Conservation (phyloP, 305 asterid species). For the Rubia balearica region DNA sequence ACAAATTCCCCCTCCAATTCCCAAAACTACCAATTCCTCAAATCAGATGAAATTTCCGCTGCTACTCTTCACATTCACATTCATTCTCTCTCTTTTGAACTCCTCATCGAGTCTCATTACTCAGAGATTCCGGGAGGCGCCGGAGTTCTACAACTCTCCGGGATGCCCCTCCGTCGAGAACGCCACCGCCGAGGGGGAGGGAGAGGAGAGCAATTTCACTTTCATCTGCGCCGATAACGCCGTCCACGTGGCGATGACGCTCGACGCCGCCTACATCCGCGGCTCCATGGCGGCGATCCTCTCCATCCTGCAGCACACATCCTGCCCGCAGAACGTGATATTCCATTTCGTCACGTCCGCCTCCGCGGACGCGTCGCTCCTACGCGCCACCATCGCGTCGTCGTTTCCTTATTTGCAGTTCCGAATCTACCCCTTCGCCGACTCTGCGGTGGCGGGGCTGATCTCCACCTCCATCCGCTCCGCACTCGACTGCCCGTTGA, state of each 20-base stretch:
- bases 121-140: slow-evolving; percentile 68
- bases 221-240: slow-evolving; percentile 41
- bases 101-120: slow-evolving; percentile 23
- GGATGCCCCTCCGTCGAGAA: slow-evolving; percentile 40
- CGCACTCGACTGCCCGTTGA: slow-evolving; percentile 83
- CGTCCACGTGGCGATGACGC: slow-evolving; percentile 83
- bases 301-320: slow-evolving; percentile 71
- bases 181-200: background rate
- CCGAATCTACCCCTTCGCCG: slow-evolving; percentile 50
- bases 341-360: slow-evolving; percentile 76
- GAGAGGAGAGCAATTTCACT: background rate
- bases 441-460: slow-evolving; percentile 48
- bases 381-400: slow-evolving; percentile 41
- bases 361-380: slow-evolving; percentile 36
- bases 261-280: slow-evolving; percentile 72
- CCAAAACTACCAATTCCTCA: slow-evolving; percentile 16
- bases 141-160: slow-evolving; percentile 70
- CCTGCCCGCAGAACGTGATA: slow-evolving; percentile 66
- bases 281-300: slow-evolving; percentile 91
- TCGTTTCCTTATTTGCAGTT: slow-evolving; percentile 75
- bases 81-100: slow-evolving; percentile 21
- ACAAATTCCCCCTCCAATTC: slow-evolving; percentile 15
- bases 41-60: slow-evolving; percentile 16
- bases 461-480: slow-evolving; percentile 91
- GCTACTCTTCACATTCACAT: background rate